Evolutionary conservation across 2,329 filamentous ascomycete genomes (phyloP).

Genomic region (Ophiostoma sp.): DNA sequence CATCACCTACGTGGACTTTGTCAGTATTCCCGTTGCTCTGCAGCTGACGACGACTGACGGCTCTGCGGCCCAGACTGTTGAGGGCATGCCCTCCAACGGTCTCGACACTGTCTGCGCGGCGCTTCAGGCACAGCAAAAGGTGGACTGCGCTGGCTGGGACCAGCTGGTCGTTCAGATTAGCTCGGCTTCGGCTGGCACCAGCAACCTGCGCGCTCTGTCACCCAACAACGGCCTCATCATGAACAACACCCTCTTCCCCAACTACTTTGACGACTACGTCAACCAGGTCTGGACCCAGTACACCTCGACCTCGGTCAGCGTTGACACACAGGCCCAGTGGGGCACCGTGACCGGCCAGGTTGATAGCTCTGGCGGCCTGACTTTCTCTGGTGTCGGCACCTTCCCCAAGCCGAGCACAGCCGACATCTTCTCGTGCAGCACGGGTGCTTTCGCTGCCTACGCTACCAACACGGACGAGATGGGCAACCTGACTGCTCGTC

Average conservation of each 20-base stretch:
- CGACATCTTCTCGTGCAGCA: conserved; percentile 55
- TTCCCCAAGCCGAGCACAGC: conserved; percentile 50
- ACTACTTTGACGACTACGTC: conserved; percentile 54
- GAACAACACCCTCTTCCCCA: conserved; percentile 46
- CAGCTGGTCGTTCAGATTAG: conserved; percentile 49
- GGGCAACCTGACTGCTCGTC: conserved; percentile 68
- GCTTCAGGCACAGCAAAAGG: conserved; percentile 47
- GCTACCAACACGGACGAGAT: conserved; percentile 46
- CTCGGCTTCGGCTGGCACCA: conserved; percentile 34
- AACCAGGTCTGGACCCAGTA: conserved; percentile 56
- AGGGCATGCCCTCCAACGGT: conserved; percentile 50
- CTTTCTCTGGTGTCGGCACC: conserved; percentile 42
- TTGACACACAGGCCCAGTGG: conserved; percentile 57
- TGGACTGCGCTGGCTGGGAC: conserved; percentile 54
- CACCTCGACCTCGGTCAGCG: conserved; percentile 43
- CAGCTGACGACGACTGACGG: conserved; percentile 51
- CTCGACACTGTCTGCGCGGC: conserved; percentile 47
- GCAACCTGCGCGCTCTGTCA: conserved; percentile 51
- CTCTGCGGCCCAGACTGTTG: conserved; percentile 44
- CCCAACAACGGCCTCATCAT: conserved; percentile 53
- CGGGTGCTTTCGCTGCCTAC: conserved; percentile 56
- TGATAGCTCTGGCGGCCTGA: conserved; percentile 39
- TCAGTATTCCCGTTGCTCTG: conserved; percentile 63
- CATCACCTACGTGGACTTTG: conserved; percentile 75
- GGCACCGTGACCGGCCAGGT: conserved; percentile 51